Conservation (phyloP, 371 early-diverging fungal species). For the Haplosporangium sp. region DNA sequence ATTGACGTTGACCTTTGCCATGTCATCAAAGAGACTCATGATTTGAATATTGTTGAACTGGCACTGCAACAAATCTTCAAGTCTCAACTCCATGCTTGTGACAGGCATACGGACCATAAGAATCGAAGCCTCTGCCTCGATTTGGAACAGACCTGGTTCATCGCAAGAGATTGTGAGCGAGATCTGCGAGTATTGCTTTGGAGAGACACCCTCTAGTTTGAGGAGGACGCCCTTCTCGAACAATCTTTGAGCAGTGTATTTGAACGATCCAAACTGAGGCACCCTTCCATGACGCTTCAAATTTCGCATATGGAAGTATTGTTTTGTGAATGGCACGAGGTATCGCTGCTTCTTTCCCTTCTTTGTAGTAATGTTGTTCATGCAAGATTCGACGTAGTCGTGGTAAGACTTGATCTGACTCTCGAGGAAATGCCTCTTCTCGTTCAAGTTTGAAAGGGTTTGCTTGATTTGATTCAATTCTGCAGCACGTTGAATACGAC, state of each 20-base stretch:
- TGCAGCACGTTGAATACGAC: slow-evolving; percentile 79
- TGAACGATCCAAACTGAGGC: slow-evolving; percentile 97
- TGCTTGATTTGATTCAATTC: slow-evolving; percentile 81
- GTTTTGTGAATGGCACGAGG: slow-evolving; percentile 87
- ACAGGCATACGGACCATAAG: slow-evolving; percentile 81
- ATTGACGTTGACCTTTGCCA: slow-evolving; percentile 96
- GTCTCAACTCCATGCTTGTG: slow-evolving; percentile 84
- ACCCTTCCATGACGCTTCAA: slow-evolving; percentile 87
- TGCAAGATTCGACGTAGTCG: slow-evolving; percentile 91
- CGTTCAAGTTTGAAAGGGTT: slow-evolving; percentile 85
- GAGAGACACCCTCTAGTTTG: slow-evolving; percentile 81
- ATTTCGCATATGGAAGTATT: slow-evolving; percentile 92
- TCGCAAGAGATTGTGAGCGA: slow-evolving; percentile 92
- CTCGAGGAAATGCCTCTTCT: slow-evolving; percentile 83
- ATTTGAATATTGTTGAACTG: slow-evolving; percentile 94
- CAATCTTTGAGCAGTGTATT: slow-evolving; percentile 94
- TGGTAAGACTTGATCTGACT: slow-evolving; percentile 91
- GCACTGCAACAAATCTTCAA: slow-evolving; percentile 93
- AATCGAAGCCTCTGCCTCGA: slow-evolving; percentile 80
- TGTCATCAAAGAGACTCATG: slow-evolving; percentile 89
- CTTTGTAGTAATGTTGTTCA: slow-evolving; percentile 86
- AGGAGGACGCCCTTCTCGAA: slow-evolving; percentile 93
- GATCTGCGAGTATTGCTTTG: slow-evolving; percentile 90
- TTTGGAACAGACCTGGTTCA: slow-evolving; percentile 89
- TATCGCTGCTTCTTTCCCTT: slow-evolving; percentile 81